Base-by-base conservation (phyloP, 352 stramenopile species). In the Phytophthora fragariae region DNA sequence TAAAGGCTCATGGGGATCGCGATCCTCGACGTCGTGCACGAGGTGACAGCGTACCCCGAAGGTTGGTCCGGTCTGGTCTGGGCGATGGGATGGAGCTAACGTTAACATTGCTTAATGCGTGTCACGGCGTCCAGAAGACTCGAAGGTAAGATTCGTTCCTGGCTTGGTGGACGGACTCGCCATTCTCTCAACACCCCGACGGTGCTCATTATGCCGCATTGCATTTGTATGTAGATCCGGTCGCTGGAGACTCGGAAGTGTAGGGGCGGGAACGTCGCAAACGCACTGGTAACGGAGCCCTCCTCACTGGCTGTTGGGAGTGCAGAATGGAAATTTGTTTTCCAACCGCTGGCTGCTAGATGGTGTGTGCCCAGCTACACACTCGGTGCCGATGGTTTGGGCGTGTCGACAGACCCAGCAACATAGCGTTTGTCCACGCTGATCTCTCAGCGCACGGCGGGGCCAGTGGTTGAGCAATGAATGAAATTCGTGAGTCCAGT, bases 241-340 rank as follows among this genome's bases (percentile, higher is more conserved):
- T 81, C 85, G 21, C 59, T 90, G 0, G 53, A 70, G 24, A 81
- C 57, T 41, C 72, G 80, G 15, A 91, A 90, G 37, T 84, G 79
- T 60, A 92, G 86, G 70, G 86, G 86, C 35, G 86, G 86, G 41
- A 93, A 93, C 57, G 84, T 73, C 47, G 82, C 84, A 19, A 92
- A 93, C 64, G 79, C 81, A 29, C 62, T 92, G 60, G 83, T 90
- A 65, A 41, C 35, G 35, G 6, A 41, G 7, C 35, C 35, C 9
- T 41, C 35, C 35, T 14, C 8, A 41, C 35, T 41, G 8, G 35
- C 35, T 41, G 35, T 21, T 21, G 19, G 19, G 19, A 21, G 19
- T 21, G 19, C 19, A 21, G 19, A 21, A 14, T 12, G 35, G 19
- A 41, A 41, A 41, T 11, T 14, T 41, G 35, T 12, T 41, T 41